Percentiles rank a stretch among this genome's conserved stretches.
Conservation (phyloP, 2,329 filamentous ascomycete species). For the Pestalotiopsis sp. region DNA sequence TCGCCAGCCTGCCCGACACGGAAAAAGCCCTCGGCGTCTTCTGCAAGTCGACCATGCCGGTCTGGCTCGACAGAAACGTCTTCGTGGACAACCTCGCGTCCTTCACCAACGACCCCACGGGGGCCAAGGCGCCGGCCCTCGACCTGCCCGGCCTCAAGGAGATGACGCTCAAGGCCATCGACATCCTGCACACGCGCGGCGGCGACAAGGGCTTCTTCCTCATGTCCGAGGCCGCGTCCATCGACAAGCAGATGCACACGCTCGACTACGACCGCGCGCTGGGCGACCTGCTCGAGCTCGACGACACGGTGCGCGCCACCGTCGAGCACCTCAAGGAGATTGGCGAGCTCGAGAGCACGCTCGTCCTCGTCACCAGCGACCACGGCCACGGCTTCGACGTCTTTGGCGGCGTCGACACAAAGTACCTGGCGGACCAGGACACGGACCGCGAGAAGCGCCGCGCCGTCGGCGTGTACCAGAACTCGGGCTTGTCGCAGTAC, state of each 20-base stretch:
- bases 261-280: slow-evolving; percentile 86
- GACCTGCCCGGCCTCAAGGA: slow-evolving; percentile 85
- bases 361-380: slow-evolving; percentile 82
- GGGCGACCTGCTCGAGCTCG: slow-evolving; percentile 81
- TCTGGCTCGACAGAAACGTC: slow-evolving; percentile 86
- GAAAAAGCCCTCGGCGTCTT: slow-evolving; percentile 78
- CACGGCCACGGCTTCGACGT: slow-evolving; percentile 91
- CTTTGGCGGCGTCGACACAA: slow-evolving; percentile 78
- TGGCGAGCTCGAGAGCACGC: slow-evolving; percentile 71
- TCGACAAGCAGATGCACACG: slow-evolving; percentile 89
- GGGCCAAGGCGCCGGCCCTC: slow-evolving; percentile 63
- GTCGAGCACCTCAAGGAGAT: slow-evolving; percentile 69
- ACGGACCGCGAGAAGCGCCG: slow-evolving; percentile 73
- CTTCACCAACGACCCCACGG: slow-evolving; percentile 70
- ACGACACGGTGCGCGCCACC: slow-evolving; percentile 79
- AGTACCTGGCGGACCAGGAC: slow-evolving; percentile 69
- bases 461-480: slow-evolving; percentile 73
- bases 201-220: slow-evolving; percentile 79
- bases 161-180: slow-evolving; percentile 86
- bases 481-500: slow-evolving; percentile 79
- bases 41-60: slow-evolving; percentile 72
- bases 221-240: slow-evolving; percentile 83
- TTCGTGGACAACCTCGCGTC: slow-evolving; percentile 71
- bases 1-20: slow-evolving; percentile 58
- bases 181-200: slow-evolving; percentile 70